Evolutionary conservation across 768 basidiomycete species (phyloP).

Genomic region (Leucocoprinus birnbaumii): DNA sequence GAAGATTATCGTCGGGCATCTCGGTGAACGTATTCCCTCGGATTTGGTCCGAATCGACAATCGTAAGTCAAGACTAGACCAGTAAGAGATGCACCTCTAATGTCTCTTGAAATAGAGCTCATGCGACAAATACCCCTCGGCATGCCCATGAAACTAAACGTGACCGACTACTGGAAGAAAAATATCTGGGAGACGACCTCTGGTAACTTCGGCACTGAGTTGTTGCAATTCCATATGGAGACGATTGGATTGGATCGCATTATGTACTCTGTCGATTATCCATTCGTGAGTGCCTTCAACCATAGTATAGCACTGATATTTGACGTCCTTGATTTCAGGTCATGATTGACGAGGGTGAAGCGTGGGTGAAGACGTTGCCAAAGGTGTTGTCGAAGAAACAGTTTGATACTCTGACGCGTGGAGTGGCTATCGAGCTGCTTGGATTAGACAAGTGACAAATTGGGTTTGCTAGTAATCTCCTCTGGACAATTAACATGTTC

Average conservation of each 20-base stretch:
- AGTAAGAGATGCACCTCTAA: too few species aligned
- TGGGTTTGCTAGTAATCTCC: too few species aligned
- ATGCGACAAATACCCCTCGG: slow-evolving; percentile 22
- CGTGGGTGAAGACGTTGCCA: slow-evolving; percentile 23
- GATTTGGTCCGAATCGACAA: slow-evolving; percentile 38
- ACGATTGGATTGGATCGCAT: slow-evolving; percentile 38
- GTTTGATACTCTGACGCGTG: slow-evolving; percentile 23
- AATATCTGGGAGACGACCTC: slow-evolving; percentile 39
- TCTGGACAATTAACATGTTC: too few species aligned
- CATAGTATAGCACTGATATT: background rate
- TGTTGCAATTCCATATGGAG: slow-evolving; percentile 35
- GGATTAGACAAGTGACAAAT: slow-evolving; percentile 20
- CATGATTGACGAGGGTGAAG: slow-evolving; percentile 17
- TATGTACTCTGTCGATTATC: slow-evolving; percentile 38
- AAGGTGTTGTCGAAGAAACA: slow-evolving; percentile 18
- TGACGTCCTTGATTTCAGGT: slow-evolving; percentile 14
- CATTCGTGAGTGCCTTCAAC: slow-evolving; percentile 21
- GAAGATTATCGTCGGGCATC: slow-evolving; percentile 39
- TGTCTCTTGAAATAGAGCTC: slow-evolving; percentile 23
- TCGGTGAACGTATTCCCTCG: slow-evolving; percentile 40
- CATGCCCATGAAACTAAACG: slow-evolving; percentile 35
- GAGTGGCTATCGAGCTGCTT: slow-evolving; percentile 25
- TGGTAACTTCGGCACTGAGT: slow-evolving; percentile 36
- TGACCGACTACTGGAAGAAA: slow-evolving; percentile 33
- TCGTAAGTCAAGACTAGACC: slow-evolving; percentile 21